Percentiles rank a stretch among this genome's conserved stretches.
Conservation (phyloP, 2,329 filamentous ascomycete genomes). For the Aspergillus uvarum region DNA sequence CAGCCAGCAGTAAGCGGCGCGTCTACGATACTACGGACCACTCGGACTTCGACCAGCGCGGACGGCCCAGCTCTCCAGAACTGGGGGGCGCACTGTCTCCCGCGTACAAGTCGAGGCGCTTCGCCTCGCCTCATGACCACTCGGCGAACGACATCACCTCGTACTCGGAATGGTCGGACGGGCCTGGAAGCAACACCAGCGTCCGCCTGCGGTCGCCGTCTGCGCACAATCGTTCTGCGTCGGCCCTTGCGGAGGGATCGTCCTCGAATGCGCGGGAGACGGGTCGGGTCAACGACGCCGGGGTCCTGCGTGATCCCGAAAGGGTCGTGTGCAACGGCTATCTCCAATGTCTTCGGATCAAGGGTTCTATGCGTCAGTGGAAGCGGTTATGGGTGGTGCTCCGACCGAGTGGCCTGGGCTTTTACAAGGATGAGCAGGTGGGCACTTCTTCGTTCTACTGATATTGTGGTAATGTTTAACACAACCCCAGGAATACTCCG, state of each 20-base stretch:
- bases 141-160: slow-evolving; percentile 69
- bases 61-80: slow-evolving; percentile 38
- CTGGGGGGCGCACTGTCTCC: slow-evolving; percentile 31
- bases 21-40: slow-evolving; percentile 44
- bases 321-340: slow-evolving; percentile 93
- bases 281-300: slow-evolving; percentile 61
- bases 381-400: slow-evolving; percentile 93
- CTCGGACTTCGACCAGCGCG: slow-evolving; percentile 40
- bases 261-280: slow-evolving; percentile 51
- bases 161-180: slow-evolving; percentile 83
- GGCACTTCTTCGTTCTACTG: neutral
- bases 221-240: slow-evolving; percentile 30
- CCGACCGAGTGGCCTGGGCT: slow-evolving; percentile 75
- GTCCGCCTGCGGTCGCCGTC: slow-evolving; percentile 29
- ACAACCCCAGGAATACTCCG: slow-evolving; percentile 70
- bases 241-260: slow-evolving; percentile 31
- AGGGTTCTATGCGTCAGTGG: slow-evolving; percentile 82
- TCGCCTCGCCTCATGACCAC: slow-evolving; percentile 52
- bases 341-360: slow-evolving; percentile 79
- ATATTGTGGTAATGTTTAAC: slow-evolving; percentile 1
- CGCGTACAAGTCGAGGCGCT: slow-evolving; percentile 25
- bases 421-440: slow-evolving; percentile 82
- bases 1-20: slow-evolving; percentile 28
- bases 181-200: slow-evolving; percentile 28
- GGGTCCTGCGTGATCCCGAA: slow-evolving; percentile 67